Evolutionary conservation across 2,329 filamentous ascomycete species (phyloP).

Genomic region (Penicillium sp.): DNA sequence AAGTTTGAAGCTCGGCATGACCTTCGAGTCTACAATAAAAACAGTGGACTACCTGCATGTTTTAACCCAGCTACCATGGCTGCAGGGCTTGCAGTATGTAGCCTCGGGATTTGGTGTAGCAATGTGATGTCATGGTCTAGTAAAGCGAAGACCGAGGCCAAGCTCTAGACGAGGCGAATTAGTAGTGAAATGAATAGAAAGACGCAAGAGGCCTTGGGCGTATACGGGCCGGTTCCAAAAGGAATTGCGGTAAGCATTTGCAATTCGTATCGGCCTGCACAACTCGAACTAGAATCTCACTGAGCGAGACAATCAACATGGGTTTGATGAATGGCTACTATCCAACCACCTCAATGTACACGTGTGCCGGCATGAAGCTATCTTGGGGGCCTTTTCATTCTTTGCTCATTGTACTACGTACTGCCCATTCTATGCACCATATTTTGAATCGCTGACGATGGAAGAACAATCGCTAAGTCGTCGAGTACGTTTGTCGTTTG

Average conservation of each 20-base stretch:
- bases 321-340: not conserved
- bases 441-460: not conserved
- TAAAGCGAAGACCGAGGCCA: not conserved
- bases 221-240: not conserved
- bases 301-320: not conserved
- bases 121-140: not conserved
- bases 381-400: not conserved
- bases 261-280: not conserved
- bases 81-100: not conserved
- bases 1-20: not conserved
- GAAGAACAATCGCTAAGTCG: not conserved
- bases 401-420: not conserved
- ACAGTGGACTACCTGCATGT: not conserved
- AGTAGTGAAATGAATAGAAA: no score
- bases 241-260: not conserved
- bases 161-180: no score
- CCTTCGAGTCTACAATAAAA: not conserved
- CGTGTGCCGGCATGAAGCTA: not conserved
- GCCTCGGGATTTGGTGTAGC: not conserved
- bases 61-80: no score
- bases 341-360: not conserved
- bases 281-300: not conserved
- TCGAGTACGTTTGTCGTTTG: not conserved
- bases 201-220: not conserved
- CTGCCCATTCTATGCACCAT: not conserved